These are phyloP conservation scores for Marchantia paleacea DNA, from an alignment of 225 moss, liverwort and hornwort genomes.

Conservation along the genomic window DNA sequence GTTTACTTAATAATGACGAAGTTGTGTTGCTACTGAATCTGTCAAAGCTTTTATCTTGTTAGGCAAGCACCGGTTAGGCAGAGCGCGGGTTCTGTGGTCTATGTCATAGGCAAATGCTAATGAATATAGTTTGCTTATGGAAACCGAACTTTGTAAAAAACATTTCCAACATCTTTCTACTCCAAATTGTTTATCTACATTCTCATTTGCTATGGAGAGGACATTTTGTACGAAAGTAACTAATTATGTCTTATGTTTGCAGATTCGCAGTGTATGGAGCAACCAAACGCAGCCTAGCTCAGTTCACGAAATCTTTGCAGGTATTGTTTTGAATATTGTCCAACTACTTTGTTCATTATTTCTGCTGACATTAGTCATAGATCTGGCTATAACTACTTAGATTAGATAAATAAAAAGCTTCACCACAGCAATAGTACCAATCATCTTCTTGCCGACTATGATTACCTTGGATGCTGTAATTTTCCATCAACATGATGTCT, in stretches of 20 bases:
- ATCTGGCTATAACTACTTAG: background rate
- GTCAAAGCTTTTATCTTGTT: too few relatives aligned
- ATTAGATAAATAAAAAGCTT: background rate
- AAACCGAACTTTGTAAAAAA: too few relatives aligned
- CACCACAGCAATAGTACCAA: too few relatives aligned
- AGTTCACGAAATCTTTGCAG: slow-evolving; percentile 96
- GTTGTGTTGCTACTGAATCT: too few relatives aligned
- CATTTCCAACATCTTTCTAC: too few relatives aligned
- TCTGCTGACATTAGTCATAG: background rate
- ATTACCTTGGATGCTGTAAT: background rate
- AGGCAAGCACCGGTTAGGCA: too few relatives aligned
- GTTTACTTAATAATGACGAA: background rate
- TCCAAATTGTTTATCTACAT: too few relatives aligned
- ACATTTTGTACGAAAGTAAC: too few relatives aligned
- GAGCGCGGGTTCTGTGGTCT: too few relatives aligned
- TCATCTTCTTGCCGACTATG: background rate
- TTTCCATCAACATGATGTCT: background rate
- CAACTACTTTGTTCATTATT: background rate
- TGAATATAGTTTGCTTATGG: too few relatives aligned
- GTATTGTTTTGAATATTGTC: slow-evolving; percentile 16
- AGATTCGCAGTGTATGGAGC: slow-evolving; percentile 98
- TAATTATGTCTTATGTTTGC: background rate
- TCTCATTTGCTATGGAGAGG: too few relatives aligned
- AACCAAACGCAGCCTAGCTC: slow-evolving; percentile 91
- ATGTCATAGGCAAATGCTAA: background rate